Percentiles rank a stretch among this genome's conserved stretches.
Evolutionary conservation across 2,329 filamentous ascomycete species (phyloP).

Genomic region (Teratosphaeria epicoccoides): DNA sequence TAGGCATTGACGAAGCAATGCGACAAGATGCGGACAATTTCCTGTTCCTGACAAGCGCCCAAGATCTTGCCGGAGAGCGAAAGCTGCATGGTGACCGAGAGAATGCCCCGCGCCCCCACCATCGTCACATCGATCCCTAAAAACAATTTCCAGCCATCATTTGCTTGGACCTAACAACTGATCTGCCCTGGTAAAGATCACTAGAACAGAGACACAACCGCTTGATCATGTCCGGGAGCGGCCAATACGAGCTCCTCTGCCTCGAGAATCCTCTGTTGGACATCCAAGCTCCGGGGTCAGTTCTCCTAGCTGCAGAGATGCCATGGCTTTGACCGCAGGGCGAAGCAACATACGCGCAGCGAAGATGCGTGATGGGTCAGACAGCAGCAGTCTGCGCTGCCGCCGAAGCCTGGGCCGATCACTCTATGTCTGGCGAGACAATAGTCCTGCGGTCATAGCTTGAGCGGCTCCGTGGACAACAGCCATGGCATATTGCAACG

Average conservation of each 20-base stretch:
- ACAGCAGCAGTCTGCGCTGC: not conserved
- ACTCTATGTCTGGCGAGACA: slow-evolving; percentile 8
- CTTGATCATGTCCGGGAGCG: slow-evolving; percentile 12
- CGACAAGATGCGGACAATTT: not conserved
- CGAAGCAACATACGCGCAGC: not conserved
- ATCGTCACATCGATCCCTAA: not conserved
- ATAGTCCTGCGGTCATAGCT: not conserved
- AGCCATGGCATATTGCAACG: not conserved
- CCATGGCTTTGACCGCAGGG: not conserved
- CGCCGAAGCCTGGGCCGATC: no score
- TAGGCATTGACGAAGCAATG: not conserved
- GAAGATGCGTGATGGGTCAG: not conserved
- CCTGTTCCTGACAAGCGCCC: not conserved
- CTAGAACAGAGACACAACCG: not conserved
- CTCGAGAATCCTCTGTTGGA: slow-evolving; percentile 97
- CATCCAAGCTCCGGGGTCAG: slow-evolving; percentile 71
- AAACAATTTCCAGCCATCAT: not conserved
- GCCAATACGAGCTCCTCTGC: slow-evolving; percentile 77
- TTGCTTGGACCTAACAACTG: not conserved
- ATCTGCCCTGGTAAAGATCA: not conserved
- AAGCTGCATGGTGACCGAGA: not conserved
- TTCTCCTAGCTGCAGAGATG: slow-evolving; percentile 5
- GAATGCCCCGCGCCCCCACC: not conserved
- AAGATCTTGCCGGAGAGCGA: not conserved
- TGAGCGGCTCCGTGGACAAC: not conserved